These are phyloP conservation scores for Trametes cingulata DNA, from an alignment of 768 basidiomycete genomes.

Conservation along the genomic window DNA sequence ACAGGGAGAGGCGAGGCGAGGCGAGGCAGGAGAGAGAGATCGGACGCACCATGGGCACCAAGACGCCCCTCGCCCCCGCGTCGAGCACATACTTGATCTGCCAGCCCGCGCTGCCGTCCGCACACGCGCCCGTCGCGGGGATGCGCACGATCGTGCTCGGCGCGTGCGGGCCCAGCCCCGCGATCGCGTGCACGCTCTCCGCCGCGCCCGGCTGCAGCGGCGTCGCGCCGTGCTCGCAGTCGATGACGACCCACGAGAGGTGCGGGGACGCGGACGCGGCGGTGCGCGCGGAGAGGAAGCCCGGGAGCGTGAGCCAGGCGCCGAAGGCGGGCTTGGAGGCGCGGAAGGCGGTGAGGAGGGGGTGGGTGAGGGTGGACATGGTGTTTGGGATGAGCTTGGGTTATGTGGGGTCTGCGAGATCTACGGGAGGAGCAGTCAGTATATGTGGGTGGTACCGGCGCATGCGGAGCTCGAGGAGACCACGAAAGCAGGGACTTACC, in stretches of 20 bases:
- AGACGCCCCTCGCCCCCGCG: constrained; percentile 61
- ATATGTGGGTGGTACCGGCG: no score
- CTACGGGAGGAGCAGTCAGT: no score
- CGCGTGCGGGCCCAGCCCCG: constrained; percentile 42
- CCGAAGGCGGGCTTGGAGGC: constrained; percentile 64
- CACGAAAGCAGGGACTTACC: no score
- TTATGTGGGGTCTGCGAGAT: not conserved
- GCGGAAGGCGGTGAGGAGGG: constrained; percentile 54
- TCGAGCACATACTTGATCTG: constrained; percentile 74
- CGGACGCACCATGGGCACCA: constrained; percentile 63
- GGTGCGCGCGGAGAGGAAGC: constrained; percentile 57
- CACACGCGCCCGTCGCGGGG: constrained; percentile 59
- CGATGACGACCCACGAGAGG: constrained; percentile 64
- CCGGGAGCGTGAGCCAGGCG: constrained; percentile 63
- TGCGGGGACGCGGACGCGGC: constrained; percentile 53
- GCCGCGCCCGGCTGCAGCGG: constrained; percentile 56
- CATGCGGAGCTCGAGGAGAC: no score
- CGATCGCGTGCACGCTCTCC: constrained; percentile 56
- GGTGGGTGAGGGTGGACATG: constrained; percentile 49
- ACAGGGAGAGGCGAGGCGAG: not conserved
- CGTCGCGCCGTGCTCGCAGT: constrained; percentile 68
- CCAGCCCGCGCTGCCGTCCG: constrained; percentile 54
- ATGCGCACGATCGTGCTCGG: constrained; percentile 62
- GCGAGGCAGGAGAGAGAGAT: not conserved
- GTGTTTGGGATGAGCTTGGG: not conserved